Base-by-base conservation (phyloP, 345 rosid species). In the Citrus hindsii region DNA sequence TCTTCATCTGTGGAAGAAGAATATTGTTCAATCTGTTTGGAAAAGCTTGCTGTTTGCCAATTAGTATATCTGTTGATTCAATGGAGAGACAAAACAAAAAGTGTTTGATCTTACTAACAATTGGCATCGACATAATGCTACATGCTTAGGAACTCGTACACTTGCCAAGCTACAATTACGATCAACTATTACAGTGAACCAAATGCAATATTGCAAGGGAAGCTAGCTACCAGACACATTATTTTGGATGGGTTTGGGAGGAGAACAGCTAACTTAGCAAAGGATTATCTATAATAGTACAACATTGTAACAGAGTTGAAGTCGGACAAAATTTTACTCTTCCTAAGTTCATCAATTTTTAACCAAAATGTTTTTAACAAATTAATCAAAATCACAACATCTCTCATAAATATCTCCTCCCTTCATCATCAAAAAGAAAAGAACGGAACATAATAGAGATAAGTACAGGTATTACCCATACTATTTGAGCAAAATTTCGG, bases 301-400 rank as follows among this genome's bases (percentile, higher is more conserved):
- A 48, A 79, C 71, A 60, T 14, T 38, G 55, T 13, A 3, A 67
- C 32, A 42, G 64, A 64, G 68, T 73, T 63, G 22, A 74, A 72
- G 79, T 61, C 61, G 59, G 30, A 30, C 32, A 30, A 30, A 30
- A 30, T 30, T 30, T 30, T 30, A 30, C 32, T 30, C 32, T 30
- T 30, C 42, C 9, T 7, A 7, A 7, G 9, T 38, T 38, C 7
- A 7, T 7, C 9, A 38, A 38, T 38, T 38, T 32, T 32, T 32
- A 32, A 32, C 33, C 33, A 4, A 32, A 3, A 30, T 30, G 32
- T 30, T 30, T 30, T 30, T 30, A 30, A 30, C 32, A 0, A 30
- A 30, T 37, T 33, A 38, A 38, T 38, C 42, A 38, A 38, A 7
- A 38, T 38, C 9, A 38, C 2, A 38, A 7, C 42, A 1, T 38